Evolutionary conservation across 2,329 filamentous ascomycete genomes (phyloP), one percentile per base, ranked within the genome.

Genomic region (Colletotrichum filicis): DNA sequence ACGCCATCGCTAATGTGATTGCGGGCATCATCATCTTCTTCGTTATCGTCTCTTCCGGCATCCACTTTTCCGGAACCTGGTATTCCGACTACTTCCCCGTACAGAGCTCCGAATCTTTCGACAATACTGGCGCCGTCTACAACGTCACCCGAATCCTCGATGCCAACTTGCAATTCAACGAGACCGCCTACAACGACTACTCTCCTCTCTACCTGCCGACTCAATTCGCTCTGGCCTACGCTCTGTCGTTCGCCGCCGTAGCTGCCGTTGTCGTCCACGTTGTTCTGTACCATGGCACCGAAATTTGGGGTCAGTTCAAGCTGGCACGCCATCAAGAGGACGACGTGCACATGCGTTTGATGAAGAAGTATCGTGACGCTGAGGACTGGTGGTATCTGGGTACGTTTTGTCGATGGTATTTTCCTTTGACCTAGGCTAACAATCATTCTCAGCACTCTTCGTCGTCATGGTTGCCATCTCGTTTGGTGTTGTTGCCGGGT

Each of bases 241-340:
- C 91, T 1, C 82, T 93, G 12, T 90, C 89, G 0, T 93, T 93
- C 78, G 92, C 92, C n/a, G 89, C 91, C 26, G 87, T 93, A 32
- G 87, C 90, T 0, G 89, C 90, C 11, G 90, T 91, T 69, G 80
- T 91, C 55, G 85, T 90, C 8, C 89, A 91, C 70, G 88, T 89
- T 56, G 79, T 77, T 2, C 79, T 91, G 16, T 91, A 90, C 78
- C 87, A 91, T 75, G 88, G 88, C 37, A 83, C 82, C 65, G 86
- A 89, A 68, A 88, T 91, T 58, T 88, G 85, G 84, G 83, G 82
- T 49, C 88, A 90, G 77, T 88, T 88, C 79, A 87, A 83, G 78
- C 81, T 88, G 71, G 88, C 87, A 3, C 87, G 88, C 57, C 83
- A 85, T 59, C 88, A 90, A 79, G 88, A 90, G 77, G 88, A 89